A percentile compares a stretch with the other conserved stretches of the same genome.
Evolutionary conservation across 2,329 filamentous ascomycete species (phyloP).

Genomic region (Exophiala sideris): DNA sequence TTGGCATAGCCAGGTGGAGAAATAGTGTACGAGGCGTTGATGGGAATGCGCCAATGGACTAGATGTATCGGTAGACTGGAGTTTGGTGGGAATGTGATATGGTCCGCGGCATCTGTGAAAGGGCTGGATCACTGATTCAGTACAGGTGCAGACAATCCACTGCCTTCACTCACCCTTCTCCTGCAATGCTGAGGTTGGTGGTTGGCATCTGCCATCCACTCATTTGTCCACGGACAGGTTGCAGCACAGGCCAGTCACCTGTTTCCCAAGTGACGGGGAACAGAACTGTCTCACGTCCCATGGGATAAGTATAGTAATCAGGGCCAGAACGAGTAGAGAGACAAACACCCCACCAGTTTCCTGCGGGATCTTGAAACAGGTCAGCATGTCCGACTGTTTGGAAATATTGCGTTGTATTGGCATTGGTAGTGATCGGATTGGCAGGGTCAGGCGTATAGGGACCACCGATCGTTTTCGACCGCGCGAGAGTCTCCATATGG

Average conservation of each 20-base stretch:
- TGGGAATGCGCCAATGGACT: neutral
- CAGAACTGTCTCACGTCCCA: neutral
- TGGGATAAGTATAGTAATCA: neutral
- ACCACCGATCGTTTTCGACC: slow-evolving; percentile 33
- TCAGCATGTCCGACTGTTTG: slow-evolving; percentile 59
- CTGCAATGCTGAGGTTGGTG: neutral
- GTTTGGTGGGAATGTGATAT: neutral
- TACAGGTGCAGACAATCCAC: neutral
- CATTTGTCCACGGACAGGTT: neutral
- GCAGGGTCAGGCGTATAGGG: slow-evolving; percentile 40
- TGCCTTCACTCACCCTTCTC: neutral
- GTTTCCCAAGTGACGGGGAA: neutral
- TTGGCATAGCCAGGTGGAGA: neutral
- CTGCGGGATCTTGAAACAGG: slow-evolving; percentile 50
- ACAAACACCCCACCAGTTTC: slow-evolving; percentile 39
- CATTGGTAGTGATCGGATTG: slow-evolving; percentile 43
- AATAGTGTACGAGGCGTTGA: neutral
- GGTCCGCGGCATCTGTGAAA: neutral
- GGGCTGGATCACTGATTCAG: neutral
- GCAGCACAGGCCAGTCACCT: neutral
- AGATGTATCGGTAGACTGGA: neutral
- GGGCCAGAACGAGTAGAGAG: neutral
- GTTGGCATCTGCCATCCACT: neutral
- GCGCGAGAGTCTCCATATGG: slow-evolving; percentile 33
- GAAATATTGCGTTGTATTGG: slow-evolving; percentile 37